Evolutionary conservation across 768 basidiomycete genomes (phyloP), one percentile per base, ranked within the genome.

Genomic region (Boletus huronensis): DNA sequence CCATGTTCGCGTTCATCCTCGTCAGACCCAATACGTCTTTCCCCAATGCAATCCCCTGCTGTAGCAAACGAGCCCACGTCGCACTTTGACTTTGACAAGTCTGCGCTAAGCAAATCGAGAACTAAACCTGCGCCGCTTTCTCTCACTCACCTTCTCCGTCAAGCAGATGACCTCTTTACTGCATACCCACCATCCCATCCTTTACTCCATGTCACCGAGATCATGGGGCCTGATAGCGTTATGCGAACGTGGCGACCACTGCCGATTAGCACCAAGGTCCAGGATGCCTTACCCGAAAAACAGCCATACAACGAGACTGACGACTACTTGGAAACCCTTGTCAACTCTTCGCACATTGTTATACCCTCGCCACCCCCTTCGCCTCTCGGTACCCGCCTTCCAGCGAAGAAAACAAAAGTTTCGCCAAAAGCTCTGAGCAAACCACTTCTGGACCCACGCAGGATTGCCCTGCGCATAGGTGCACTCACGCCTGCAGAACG

Each of bases 141-240:
- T 5, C 75, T 85, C 43, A 70, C 80, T 5, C 63, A 74, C 25
- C 76, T 90, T 28, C 77, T 91, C 21, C 65, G 64, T 5, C 75
- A 75, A 26, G 77, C 89, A 1, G 87, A 90, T 60, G 75, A 70
- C 8, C 80, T 92, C 13, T 81, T 79, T 46, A 58, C 65, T n/a
- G 59, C 64, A 19, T 86, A 79, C 66, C 87, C 88, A 5, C 86
- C 87, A 2, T 73, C 77, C 2, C 78, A 86, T 48, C 78, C 83
- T 10, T 72, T 68, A 0, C 72, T 92, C 13, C 65, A 59, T 3
- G 72, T 89, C 16, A 70, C 77, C 6, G 72, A 75, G 28, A 88
- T 88, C 45, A 83, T 93, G 79, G 90, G 90, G 9, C 88, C 87
- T 1, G 83, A 87, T 61, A 90, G 88, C 62, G 87, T 81, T 35